Conservation (phyloP, 495 filamentous ascomycete species). For the Tirmania nivea region DNA sequence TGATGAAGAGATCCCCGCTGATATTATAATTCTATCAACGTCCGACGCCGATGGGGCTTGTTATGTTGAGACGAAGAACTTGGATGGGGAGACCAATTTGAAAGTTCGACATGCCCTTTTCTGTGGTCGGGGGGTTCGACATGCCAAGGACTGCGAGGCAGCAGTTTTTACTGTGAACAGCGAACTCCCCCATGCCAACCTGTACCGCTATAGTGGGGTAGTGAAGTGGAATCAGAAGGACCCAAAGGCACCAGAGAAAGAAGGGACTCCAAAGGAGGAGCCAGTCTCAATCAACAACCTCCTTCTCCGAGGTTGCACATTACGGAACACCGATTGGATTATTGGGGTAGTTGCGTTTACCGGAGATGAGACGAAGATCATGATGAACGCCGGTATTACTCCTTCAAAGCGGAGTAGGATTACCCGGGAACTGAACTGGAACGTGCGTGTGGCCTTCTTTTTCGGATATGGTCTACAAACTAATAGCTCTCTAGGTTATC, state of each 20-base stretch:
- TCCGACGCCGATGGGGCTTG: conserved; percentile 89
- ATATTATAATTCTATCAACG: conserved; percentile 86
- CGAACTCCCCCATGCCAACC: conserved; percentile 75
- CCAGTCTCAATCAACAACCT: conserved; percentile 87
- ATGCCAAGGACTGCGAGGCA: conserved; percentile 77
- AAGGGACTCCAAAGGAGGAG: conserved; percentile 62
- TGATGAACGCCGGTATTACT: conserved; percentile 96
- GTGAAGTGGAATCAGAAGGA: conserved; percentile 68
- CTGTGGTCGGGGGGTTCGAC: conserved; percentile 61
- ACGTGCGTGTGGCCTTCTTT: conserved; percentile 32
- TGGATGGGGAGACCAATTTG: conserved; percentile 95
- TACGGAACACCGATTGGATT: conserved; percentile 92
- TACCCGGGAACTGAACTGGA: conserved; percentile 83
- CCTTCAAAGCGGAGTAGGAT: conserved; percentile 85
- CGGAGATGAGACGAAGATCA: conserved; percentile 94
- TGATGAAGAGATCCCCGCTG: conserved; percentile 85
- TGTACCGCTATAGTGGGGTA: conserved; percentile 81
- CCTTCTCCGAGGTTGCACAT: conserved; percentile 73
- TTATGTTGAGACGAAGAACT: conserved; percentile 93
- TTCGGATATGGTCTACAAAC: background rate
- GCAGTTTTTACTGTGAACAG: conserved; percentile 76
- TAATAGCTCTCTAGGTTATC: conserved; percentile 24
- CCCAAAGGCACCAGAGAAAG: conserved; percentile 33
- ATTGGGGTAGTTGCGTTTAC: conserved; percentile 94
- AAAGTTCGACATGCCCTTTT: conserved; percentile 86